phyloP scores from a whole-genome alignment of 345 rosid genomes.

The Moringa oleifera region DNA sequence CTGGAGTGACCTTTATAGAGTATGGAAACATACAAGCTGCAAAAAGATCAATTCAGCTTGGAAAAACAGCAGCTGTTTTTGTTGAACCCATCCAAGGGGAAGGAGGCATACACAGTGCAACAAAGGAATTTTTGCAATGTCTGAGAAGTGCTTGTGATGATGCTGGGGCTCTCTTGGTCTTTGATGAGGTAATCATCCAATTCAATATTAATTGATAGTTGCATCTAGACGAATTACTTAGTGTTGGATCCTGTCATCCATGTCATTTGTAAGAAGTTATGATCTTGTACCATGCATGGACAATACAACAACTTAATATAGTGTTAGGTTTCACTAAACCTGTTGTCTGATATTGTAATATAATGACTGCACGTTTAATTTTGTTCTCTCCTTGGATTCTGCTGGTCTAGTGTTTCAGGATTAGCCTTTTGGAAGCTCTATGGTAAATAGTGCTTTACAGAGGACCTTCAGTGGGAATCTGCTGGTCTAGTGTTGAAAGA shows the following conservation, averaged over 20 bases:
- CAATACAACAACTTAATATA: not conserved
- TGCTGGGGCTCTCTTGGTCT: conserved; percentile 77
- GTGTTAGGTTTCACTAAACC: too few relatives aligned
- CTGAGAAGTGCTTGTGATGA: conserved; percentile 79
- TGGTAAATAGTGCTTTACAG: too few relatives aligned
- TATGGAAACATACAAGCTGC: conserved; percentile 72
- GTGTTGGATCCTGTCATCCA: not conserved
- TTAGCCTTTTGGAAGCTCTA: too few relatives aligned
- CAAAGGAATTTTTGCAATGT: conserved; percentile 61
- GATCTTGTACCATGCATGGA: not conserved
- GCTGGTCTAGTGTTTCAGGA: too few relatives aligned
- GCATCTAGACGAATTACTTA: not conserved
- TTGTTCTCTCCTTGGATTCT: too few relatives aligned
- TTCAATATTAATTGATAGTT: not conserved
- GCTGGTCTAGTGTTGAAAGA: too few relatives aligned
- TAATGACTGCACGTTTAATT: too few relatives aligned
- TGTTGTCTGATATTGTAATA: too few relatives aligned
- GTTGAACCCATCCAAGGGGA: conserved; percentile 97
- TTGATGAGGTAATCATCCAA: conserved; percentile 64
- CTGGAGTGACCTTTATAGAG: conserved; percentile 90
- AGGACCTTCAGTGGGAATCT: too few relatives aligned
- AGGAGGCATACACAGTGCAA: conserved; percentile 85
- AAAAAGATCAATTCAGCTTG: conserved; percentile 36
- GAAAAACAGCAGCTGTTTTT: conserved; percentile 82
- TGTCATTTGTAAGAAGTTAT: not conserved